Evolutionary conservation across 208 protist genomes (phyloP), one percentile per base, ranked within the genome.

Genomic region (Trypanosoma lewisi): DNA sequence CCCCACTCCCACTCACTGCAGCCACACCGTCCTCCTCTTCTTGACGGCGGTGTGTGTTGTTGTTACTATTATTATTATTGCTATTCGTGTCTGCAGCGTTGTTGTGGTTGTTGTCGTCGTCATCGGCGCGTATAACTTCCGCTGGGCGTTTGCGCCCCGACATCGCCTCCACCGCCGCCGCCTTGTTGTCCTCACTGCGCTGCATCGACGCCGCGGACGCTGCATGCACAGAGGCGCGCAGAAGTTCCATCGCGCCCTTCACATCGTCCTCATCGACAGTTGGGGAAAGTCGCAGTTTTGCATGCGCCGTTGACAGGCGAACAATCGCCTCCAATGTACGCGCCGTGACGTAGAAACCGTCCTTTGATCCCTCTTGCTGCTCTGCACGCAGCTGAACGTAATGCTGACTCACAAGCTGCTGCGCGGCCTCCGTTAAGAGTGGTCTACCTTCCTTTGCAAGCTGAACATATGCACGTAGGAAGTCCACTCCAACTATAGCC

Each of bases 281-380:
- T 4, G 73, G 31, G 4, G 82, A 90, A n/a, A 98, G 82, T 1
- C 94, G 85, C 53, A 91, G 65, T 78, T 98, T 98, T 4, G 98
- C 97, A 63, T 97, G 83, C 0, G 97, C 97, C 34, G 94, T 98
- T 27, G 95, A 70, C 14, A 98, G 82, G 31, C 98, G 93, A 47
- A 99, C 98, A 34, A 99, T 80, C n/a, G 94, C 97, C 81, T 99
- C 97, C 37, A 99, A 83, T 9, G 97, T 98, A 79, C 98, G 88
- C 17, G 97, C 87, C 8, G 97, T 99, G 58, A 99, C 74, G 64
- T 86, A 92, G 63, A 96, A 91, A 19, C 85, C 85, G 48, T 91
- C 85, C 47, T 73, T 75, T 14, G 64, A 45, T 62, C 82, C 78
- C 55, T 88, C 75, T 36, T 82, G 62, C 73, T 96, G 80, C 66